phyloP scores from a whole-genome alignment of 176 grass and related monocot genomes.

The Oryza australiensis region DNA sequence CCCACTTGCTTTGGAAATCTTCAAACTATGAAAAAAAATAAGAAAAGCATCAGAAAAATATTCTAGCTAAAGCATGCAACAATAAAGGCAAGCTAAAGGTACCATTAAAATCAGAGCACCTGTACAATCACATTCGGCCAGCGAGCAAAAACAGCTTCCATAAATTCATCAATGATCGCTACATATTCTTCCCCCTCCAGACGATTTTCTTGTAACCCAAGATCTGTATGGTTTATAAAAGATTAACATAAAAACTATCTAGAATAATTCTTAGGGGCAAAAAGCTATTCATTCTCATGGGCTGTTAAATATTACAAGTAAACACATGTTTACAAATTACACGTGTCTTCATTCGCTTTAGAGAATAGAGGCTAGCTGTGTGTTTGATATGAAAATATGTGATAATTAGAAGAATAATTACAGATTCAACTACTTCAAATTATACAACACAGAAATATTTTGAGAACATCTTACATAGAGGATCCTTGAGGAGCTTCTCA shows the following conservation, averaged over 20 bases:
- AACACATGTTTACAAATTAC: background rate
- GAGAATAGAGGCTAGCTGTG: background rate
- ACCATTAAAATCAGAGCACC: constrained; percentile 42
- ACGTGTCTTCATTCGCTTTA: background rate
- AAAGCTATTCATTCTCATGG: background rate
- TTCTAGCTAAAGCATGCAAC: constrained; percentile 13
- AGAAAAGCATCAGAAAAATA: constrained; percentile 6
- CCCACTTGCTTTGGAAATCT: constrained; percentile 99
- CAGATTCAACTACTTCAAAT: background rate
- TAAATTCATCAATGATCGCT: constrained; percentile 97
- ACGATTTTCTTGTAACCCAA: constrained; percentile 87
- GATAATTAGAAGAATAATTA: background rate
- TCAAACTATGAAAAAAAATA: constrained; percentile 66
- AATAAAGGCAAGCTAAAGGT: constrained; percentile 1
- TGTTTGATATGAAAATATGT: background rate
- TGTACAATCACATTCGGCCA: constrained; percentile 99
- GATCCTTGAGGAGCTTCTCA: constrained; percentile 88
- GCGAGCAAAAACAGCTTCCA: constrained; percentile 92
- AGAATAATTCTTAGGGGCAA: constrained; percentile 23
- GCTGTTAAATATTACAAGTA: background rate
- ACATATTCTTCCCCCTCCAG: constrained; percentile 97
- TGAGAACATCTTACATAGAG: constrained; percentile 80
- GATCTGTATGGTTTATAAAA: constrained; percentile 48
- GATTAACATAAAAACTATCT: constrained; percentile 25
- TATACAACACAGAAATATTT: constrained; percentile 6